These are phyloP conservation scores for Camellia japonica DNA, from an alignment of 148 eudicot genomes.

Conservation along the genomic window DNA sequence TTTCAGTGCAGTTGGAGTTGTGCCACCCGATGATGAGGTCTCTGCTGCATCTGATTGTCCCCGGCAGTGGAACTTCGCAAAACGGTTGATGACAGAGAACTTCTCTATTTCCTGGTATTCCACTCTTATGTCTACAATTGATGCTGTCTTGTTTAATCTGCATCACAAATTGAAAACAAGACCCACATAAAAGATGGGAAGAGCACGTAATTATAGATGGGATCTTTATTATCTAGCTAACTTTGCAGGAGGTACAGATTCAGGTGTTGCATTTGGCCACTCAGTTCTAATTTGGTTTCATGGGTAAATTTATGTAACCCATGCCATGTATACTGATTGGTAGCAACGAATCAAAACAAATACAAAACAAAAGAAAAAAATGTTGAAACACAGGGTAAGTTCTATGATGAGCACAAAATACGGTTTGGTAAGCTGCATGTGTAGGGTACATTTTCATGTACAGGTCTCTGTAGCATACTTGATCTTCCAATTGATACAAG, in stretches of 20 bases:
- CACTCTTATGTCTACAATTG: slow-evolving; percentile 32
- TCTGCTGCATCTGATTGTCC: slow-evolving; percentile 21
- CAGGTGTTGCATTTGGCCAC: too few relatives aligned
- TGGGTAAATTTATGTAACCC: neutral
- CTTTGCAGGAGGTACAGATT: too few relatives aligned
- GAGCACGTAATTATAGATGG: neutral
- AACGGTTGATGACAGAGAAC: slow-evolving; percentile 49
- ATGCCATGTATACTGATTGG: neutral
- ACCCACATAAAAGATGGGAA: neutral
- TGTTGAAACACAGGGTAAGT: neutral
- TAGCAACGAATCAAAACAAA: neutral
- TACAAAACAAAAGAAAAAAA: too few relatives aligned
- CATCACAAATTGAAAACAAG: slow-evolving; percentile 20
- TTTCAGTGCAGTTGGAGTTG: slow-evolving; percentile 19
- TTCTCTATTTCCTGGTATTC: slow-evolving; percentile 55
- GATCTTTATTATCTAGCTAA: too few relatives aligned
- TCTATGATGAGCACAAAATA: too few relatives aligned
- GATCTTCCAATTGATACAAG: neutral
- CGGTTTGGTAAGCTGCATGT: neutral
- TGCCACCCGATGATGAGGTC: slow-evolving; percentile 28
- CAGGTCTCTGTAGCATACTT: neutral
- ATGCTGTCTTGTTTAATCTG: slow-evolving; percentile 46
- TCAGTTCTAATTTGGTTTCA: too few relatives aligned
- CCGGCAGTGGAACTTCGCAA: slow-evolving; percentile 53
- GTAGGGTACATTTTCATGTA: neutral